A percentile compares a stretch with the other conserved stretches of the same genome.
phyloP scores from a whole-genome alignment of 805 yeast species.

The Candida coleopterorum region DNA sequence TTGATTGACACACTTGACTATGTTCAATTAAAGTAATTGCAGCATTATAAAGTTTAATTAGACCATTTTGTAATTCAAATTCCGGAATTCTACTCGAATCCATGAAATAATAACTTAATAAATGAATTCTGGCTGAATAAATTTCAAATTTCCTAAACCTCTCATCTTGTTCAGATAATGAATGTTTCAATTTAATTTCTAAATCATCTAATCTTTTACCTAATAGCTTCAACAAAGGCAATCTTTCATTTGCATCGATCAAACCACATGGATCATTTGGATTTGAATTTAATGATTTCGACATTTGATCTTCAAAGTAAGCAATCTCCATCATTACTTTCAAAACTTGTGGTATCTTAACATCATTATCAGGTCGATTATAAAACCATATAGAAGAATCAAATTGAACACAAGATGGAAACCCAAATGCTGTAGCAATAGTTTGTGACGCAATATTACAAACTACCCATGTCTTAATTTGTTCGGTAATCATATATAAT shows the following conservation, averaged over 20 bases:
- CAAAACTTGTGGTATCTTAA: constrained; percentile 52
- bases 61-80: constrained; percentile 66
- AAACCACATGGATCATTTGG: constrained; percentile 62
- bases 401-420: constrained; percentile 86
- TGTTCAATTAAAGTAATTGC: constrained; percentile 69
- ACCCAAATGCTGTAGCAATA: constrained; percentile 89
- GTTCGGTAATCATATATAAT: constrained; percentile 58
- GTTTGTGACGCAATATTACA: constrained; percentile 88
- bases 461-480: constrained; percentile 86
- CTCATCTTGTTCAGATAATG: constrained; percentile 42
- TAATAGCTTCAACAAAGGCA: constrained; percentile 69
- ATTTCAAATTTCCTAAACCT: constrained; percentile 67
- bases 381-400: constrained; percentile 63
- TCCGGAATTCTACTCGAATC: constrained; percentile 49
- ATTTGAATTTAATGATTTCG: constrained; percentile 69
- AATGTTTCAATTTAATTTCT: constrained; percentile 48
- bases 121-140: constrained; percentile 72
- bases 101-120: constrained; percentile 75
- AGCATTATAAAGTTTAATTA: constrained; percentile 75
- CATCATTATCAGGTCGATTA: constrained; percentile 42
- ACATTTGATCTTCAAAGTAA: constrained; percentile 80
- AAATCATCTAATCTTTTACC: constrained; percentile 71
- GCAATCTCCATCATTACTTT: constrained; percentile 79
- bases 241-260: constrained; percentile 62
- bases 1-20: constrained; percentile 54